Base-by-base conservation (phyloP, 2,329 filamentous ascomycete genomes). In the Cercospora nicotianae region DNA sequence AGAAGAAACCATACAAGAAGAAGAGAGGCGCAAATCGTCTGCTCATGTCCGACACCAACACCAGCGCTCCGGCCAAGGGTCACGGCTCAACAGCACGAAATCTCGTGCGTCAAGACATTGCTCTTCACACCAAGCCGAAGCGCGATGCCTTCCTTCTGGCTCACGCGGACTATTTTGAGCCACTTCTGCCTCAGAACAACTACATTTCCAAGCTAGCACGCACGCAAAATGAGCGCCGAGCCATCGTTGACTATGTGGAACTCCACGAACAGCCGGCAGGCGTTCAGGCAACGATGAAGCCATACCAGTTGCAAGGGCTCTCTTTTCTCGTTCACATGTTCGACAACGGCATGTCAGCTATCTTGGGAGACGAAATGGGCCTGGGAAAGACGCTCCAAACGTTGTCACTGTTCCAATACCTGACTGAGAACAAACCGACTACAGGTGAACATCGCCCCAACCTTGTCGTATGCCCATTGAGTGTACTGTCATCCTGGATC, bases 361-460 rank as follows among this genome's bases (percentile, higher is more conserved):
- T 85, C 42, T 72, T 85, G 2, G 83, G 83, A 18, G 83, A 85
- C 63, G 83, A 84, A 64, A 85, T 84, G 83, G 83, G 83, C 20
- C 76, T 85, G 4, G 83, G 83, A 28, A 85, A 84, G 74, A 84
- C 83, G 0, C 73, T 85, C 8, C 83, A 85, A 70, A 84, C 83
- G 0, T 73, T 85, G 18, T 80, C 84, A 0, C 76, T 86, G 2
- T 83, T 86, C 30, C 83, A 85, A 67, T 79, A 82, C 36, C 70
- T 85, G 1, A 81, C 80, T 20, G 81, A 84, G 60, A 78, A 72
- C n/a, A 72, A 79, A 20, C 79, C 75, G 6, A 76, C 75, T 0
- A 79, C 79, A 3, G 80, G 80, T 63, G 74, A 82, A 57, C 72
- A 75, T 48, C 75, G 81, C 23, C 81, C 82, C 6, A 81, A 80